These are phyloP conservation scores for Ceratocystis cacaofunesta DNA, from an alignment of 2,329 filamentous ascomycete species.

Conservation along the genomic window DNA sequence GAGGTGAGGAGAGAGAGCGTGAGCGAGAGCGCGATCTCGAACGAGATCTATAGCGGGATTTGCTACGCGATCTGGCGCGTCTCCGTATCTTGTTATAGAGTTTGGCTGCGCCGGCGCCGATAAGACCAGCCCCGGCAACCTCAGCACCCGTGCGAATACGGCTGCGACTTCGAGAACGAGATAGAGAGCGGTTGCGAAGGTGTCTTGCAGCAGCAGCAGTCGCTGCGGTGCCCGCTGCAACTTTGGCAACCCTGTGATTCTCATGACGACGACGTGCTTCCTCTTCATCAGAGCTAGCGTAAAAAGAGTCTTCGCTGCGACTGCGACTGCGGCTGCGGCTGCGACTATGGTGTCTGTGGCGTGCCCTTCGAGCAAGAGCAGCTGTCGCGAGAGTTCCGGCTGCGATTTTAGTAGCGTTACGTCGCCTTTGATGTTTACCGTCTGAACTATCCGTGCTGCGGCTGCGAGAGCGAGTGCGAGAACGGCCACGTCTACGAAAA, in stretches of 20 bases:
- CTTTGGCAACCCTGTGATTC: slow-evolving; percentile 37
- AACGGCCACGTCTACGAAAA: background rate
- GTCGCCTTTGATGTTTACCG: background rate
- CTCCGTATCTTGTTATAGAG: slow-evolving; percentile 40
- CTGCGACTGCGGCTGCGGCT: slow-evolving; percentile 31
- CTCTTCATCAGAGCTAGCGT: background rate
- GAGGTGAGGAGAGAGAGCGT: slow-evolving; percentile 18
- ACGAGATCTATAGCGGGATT: slow-evolving; percentile 29
- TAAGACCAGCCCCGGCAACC: slow-evolving; percentile 44
- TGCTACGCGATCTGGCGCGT: slow-evolving; percentile 37
- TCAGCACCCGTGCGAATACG: slow-evolving; percentile 36
- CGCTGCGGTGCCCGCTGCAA: slow-evolving; percentile 41
- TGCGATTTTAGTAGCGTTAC: slow-evolving; percentile 42
- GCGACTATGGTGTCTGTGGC: slow-evolving; percentile 32
- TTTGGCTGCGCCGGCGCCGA: slow-evolving; percentile 45
- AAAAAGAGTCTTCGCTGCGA: slow-evolving; percentile 11
- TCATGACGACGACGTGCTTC: slow-evolving; percentile 1
- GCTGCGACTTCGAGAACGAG: slow-evolving; percentile 25
- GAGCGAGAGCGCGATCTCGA: slow-evolving; percentile 18
- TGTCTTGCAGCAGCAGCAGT: slow-evolving; percentile 45
- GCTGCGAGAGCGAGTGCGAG: slow-evolving; percentile 25
- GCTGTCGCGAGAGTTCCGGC: slow-evolving; percentile 31
- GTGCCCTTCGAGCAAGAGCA: slow-evolving; percentile 29
- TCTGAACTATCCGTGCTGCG: slow-evolving; percentile 17
- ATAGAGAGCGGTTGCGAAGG: slow-evolving; percentile 31